A percentile compares a stretch with the other conserved stretches of the same genome.
phyloP scores from a whole-genome alignment of 2,329 filamentous ascomycete genomes.

The Sporothrix brasiliensis region DNA sequence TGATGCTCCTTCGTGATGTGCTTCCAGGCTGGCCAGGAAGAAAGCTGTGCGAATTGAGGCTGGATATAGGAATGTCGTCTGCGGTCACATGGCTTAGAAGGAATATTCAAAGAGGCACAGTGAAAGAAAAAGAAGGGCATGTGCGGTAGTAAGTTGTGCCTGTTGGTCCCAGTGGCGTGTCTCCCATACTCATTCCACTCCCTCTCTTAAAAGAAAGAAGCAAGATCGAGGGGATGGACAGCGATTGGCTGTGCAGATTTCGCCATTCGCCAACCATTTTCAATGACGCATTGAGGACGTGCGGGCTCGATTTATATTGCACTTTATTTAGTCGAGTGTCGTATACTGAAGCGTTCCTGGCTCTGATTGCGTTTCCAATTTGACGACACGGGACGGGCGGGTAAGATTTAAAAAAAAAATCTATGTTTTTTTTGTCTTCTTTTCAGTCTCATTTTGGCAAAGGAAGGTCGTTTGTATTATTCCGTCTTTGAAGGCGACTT shows the following conservation, averaged over 20 bases:
- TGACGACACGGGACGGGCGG: neutral
- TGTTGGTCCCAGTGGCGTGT: neutral
- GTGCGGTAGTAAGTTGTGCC: neutral
- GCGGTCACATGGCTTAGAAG: neutral
- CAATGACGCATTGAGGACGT: neutral
- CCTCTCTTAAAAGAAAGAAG: neutral
- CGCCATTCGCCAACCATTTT: too few relatives aligned
- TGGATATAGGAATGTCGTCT: neutral
- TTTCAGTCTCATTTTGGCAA: too few relatives aligned
- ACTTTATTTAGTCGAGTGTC: constrained; percentile 10
- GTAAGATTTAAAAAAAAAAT: too few relatives aligned
- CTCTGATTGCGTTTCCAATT: neutral
- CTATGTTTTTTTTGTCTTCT: too few relatives aligned
- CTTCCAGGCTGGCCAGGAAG: too few relatives aligned
- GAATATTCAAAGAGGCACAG: neutral
- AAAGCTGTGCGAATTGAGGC: neutral
- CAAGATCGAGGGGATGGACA: neutral
- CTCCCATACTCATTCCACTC: neutral
- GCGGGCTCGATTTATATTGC: neutral
- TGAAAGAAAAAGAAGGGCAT: neutral
- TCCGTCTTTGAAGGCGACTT: neutral
- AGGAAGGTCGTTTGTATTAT: neutral
- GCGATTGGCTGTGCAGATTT: constrained; percentile 9
- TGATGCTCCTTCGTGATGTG: neutral
- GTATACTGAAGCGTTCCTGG: constrained; percentile 14